These are phyloP conservation scores for Asterophora parasitica DNA, from an alignment of 768 basidiomycete species.

Conservation along the genomic window DNA sequence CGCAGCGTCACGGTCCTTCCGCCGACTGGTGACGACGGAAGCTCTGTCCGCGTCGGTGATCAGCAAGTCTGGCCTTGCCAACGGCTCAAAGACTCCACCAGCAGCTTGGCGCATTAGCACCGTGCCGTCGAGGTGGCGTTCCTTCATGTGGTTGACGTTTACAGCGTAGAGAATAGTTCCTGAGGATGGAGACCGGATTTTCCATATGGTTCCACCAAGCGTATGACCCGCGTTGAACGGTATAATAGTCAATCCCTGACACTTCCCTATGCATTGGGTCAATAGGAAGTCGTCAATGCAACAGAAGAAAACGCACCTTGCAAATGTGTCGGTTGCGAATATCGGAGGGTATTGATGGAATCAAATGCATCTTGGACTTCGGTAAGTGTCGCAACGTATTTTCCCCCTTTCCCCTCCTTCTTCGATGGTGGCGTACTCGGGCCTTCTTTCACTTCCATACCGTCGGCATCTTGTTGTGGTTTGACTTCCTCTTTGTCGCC, in stretches of 20 bases:
- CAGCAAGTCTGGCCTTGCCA: constrained; percentile 86
- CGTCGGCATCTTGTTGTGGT: constrained; percentile 19
- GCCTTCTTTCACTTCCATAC: constrained; percentile 23
- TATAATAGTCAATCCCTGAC: constrained; percentile 89
- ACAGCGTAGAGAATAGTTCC: constrained; percentile 96
- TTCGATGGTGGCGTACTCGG: constrained; percentile 22
- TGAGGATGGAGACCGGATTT: constrained; percentile 94
- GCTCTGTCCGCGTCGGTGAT: constrained; percentile 91
- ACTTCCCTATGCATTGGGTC: constrained; percentile 57
- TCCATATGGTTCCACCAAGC: constrained; percentile 96
- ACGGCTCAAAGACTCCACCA: constrained; percentile 79
- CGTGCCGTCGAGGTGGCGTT: constrained; percentile 93
- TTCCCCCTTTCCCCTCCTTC: constrained; percentile 34
- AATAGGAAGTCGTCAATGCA: constrained; percentile 3
- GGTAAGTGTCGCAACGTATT: constrained; percentile 70
- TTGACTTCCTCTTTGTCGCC: constrained; percentile 34
- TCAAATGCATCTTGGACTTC: constrained; percentile 95
- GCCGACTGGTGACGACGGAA: constrained; percentile 74
- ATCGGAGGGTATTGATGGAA: constrained; percentile 84
- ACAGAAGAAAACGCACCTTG: constrained; percentile 57
- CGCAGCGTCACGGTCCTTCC: constrained; percentile 86
- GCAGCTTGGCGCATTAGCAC: constrained; percentile 71
- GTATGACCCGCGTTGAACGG: constrained; percentile 95
- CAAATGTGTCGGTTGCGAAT: constrained; percentile 92
- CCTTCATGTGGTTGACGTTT: constrained; percentile 92